Evolutionary conservation across 2,329 filamentous ascomycete species (phyloP).

Genomic region (Verticillium dahliae): DNA sequence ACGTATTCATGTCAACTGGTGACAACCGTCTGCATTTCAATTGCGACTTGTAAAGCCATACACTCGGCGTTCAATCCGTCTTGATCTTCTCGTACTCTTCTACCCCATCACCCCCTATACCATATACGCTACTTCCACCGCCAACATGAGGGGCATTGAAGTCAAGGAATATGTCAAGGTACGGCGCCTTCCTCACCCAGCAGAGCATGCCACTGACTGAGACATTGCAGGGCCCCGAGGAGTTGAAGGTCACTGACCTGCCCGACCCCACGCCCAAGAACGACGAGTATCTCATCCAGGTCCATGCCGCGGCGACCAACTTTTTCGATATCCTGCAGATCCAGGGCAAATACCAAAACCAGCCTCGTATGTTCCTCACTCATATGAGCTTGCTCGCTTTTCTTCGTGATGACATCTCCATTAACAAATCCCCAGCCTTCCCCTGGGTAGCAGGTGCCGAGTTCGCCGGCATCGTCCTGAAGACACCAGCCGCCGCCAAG

Average conservation of each 20-base stretch:
- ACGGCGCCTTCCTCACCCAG: conserved; percentile 6
- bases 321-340: conserved; percentile 98
- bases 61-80: no score
- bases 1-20: background rate
- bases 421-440: conserved; percentile 38
- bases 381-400: background rate
- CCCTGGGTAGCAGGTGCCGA: conserved; percentile 85
- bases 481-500: conserved; percentile 47
- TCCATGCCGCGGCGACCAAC: conserved; percentile 84
- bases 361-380: conserved; percentile 50
- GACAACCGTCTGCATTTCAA: background rate
- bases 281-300: conserved; percentile 77
- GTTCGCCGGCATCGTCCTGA: conserved; percentile 73
- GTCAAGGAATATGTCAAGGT: conserved; percentile 70
- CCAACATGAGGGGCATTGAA: conserved; percentile 68
- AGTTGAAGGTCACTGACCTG: conserved; percentile 69
- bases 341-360: conserved; percentile 90
- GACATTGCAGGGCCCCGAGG: conserved; percentile 58
- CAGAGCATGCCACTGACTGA: background rate
- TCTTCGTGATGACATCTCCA: background rate
- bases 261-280: conserved; percentile 66
- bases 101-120: background rate
- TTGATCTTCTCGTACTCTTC: no score
- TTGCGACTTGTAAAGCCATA: no score
- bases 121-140: background rate